Evolutionary conservation across 2,329 filamentous ascomycete genomes (phyloP), one percentile per base, ranked within the genome.

Genomic region (Phoma sp.): DNA sequence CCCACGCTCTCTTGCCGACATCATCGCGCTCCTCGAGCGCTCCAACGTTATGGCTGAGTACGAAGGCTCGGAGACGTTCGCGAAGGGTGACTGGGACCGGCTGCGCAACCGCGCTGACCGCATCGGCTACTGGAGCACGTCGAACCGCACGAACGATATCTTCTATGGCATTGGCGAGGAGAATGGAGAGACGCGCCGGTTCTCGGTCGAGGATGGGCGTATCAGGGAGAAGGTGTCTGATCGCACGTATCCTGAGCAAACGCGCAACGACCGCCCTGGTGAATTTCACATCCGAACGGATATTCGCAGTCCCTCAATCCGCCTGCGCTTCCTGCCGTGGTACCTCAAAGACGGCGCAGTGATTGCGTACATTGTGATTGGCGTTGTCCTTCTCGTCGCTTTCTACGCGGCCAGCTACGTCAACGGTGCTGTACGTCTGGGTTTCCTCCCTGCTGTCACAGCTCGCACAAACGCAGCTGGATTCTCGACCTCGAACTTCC

Each of bases 401-500:
- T 77, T 96, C 57, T 78, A 96, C 30, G 78, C 91, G 40, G 85
- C 95, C 56, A 92, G 89, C 58, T 97, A 96, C 73, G 80, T 93
- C 56, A 86, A 88, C 32, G 79, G 82, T 7, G 83, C 84, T 10
- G 81, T 96, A 25, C 77, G 83, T 30, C 72, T 80, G 7, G 93
- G 92, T 7, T 97, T 96, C 72, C 73, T 82, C 6, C 92, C 93
- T 2, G 78, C 82, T 6, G 78, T 96, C 1, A 77, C 81, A 9
- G 86, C 88, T 0, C 78, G 80, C 2, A 85, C 91, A 1, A 78
- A 83, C 3, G 66, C 76, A 0, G 64, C 67, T 21, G 90, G 89
- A 15, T 97, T 96, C 74, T 96, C 91, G 1, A 81, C 90, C 0
- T 91, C 92, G 42, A 92, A 96, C 74, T 97, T 97, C 76, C 77